Evolutionary conservation across 73 alveolate genomes (phyloP).

Genomic region (Tetrahymena elliotti): DNA sequence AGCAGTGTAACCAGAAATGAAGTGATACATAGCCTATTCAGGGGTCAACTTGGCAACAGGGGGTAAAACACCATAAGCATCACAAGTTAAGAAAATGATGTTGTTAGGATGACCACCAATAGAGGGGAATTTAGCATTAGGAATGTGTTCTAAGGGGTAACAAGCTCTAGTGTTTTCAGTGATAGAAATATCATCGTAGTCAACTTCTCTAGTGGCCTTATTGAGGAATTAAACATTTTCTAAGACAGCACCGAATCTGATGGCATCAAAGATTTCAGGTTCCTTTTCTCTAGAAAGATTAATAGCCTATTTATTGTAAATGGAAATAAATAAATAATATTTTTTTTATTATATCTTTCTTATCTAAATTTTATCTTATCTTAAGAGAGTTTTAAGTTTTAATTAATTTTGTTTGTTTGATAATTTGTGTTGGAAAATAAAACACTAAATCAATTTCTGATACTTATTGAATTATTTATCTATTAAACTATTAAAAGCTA

Average conservation of each 20-base stretch:
- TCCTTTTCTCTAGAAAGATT: conserved; percentile 73
- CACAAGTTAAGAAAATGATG: conserved; percentile 89
- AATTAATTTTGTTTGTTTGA: no score
- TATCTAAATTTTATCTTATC: not conserved
- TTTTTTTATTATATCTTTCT: not conserved
- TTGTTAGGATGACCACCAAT: conserved; percentile 90
- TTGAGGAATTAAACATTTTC: conserved; percentile 59
- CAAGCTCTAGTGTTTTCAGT: conserved; percentile 76
- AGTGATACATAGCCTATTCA: conserved; percentile 89
- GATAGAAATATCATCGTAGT: conserved; percentile 66
- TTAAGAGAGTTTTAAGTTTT: no score
- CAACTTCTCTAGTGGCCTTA: conserved; percentile 61
- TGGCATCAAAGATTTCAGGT: conserved; percentile 91
- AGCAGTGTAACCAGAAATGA: conserved; percentile 93
- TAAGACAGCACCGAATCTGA: conserved; percentile 76
- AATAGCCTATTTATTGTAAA: conserved; percentile 20
- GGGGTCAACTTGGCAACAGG: conserved; percentile 87
- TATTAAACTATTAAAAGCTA: not conserved
- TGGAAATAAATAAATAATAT: not conserved
- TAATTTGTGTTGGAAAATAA: not conserved
- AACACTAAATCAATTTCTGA: not conserved
- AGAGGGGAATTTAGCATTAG: conserved; percentile 90
- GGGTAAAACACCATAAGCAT: conserved; percentile 95
- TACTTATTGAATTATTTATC: no score
- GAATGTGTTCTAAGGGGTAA: conserved; percentile 90